These are phyloP conservation scores for Aspergillus felis DNA, from an alignment of 2,329 filamentous ascomycete species.

Conservation along the genomic window DNA sequence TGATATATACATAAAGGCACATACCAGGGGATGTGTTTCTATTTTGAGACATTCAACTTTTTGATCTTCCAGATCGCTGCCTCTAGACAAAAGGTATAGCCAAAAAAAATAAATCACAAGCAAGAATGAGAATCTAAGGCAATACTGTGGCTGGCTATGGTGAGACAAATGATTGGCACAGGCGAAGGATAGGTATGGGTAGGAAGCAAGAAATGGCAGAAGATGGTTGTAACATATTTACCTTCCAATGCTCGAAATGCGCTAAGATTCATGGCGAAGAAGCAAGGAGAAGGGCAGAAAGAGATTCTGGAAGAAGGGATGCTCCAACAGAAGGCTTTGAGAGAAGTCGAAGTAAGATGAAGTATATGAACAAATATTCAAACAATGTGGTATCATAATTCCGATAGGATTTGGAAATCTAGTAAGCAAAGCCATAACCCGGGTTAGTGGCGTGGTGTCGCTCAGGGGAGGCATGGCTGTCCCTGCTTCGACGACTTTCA, in stretches of 20 bases:
- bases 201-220: not conserved
- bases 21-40: not conserved
- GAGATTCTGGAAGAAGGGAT: not conserved
- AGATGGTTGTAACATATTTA: not conserved
- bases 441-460: slow-evolving; percentile 26
- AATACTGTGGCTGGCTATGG: not conserved
- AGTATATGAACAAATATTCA: slow-evolving; percentile 2
- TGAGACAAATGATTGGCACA: not conserved
- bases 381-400: slow-evolving; percentile 4
- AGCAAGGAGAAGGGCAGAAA: not conserved
- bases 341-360: not conserved
- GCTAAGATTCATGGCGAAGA: slow-evolving; percentile 12
- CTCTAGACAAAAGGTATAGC: not conserved
- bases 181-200: not conserved
- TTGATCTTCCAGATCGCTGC: not conserved
- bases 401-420: slow-evolving; percentile 6
- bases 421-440: slow-evolving; percentile 35
- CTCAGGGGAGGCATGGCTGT: slow-evolving; percentile 30
- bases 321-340: not conserved
- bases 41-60: not conserved
- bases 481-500: slow-evolving; percentile 20
- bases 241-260: slow-evolving; percentile 13
- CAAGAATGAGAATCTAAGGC: not conserved
- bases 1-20: not conserved
- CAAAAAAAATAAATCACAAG: not conserved